These are phyloP conservation scores for Candida tammaniensis DNA, from an alignment of 805 yeast species.

Conservation along the genomic window DNA sequence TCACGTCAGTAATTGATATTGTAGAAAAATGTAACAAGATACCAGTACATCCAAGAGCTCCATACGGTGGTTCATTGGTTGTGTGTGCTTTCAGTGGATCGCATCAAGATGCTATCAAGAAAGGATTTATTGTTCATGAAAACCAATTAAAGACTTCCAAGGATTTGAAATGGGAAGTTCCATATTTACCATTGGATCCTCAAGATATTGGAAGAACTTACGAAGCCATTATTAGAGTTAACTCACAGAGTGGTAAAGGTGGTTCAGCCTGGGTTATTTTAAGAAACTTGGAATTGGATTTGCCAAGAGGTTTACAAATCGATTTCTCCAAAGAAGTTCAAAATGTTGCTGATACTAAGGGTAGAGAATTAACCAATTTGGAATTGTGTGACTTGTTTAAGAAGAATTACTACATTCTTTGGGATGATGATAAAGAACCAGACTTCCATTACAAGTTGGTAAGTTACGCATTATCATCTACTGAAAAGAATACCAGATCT, in stretches of 20 bases:
- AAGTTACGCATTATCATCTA: conserved; percentile 47
- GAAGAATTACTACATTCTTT: conserved; percentile 49
- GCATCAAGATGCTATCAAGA: conserved; percentile 70
- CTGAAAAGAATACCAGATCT: conserved; percentile 28
- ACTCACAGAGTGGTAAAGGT: conserved; percentile 86
- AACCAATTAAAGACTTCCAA: conserved; percentile 35
- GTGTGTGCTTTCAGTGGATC: conserved; percentile 78
- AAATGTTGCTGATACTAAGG: conserved; percentile 57
- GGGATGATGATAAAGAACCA: conserved; percentile 20
- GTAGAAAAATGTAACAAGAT: conserved; percentile 77
- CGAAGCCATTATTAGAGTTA: conserved; percentile 80
- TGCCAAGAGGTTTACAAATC: conserved; percentile 71
- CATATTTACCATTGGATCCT: conserved; percentile 79
- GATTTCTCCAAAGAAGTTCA: conserved; percentile 66
- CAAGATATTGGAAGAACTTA: conserved; percentile 76
- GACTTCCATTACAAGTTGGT: conserved; percentile 34
- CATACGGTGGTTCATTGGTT: conserved; percentile 76
- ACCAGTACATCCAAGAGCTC: conserved; percentile 72
- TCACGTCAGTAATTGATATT: conserved; percentile 62
- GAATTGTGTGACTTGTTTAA: conserved; percentile 62
- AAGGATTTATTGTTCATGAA: conserved; percentile 56
- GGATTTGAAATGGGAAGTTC: conserved; percentile 56
- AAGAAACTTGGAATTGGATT: conserved; percentile 66
- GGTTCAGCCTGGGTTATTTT: conserved; percentile 83
- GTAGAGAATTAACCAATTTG: conserved; percentile 66